phyloP scores from a whole-genome alignment of 495 filamentous ascomycete genomes.

The Podospora pseudopauciseta region DNA sequence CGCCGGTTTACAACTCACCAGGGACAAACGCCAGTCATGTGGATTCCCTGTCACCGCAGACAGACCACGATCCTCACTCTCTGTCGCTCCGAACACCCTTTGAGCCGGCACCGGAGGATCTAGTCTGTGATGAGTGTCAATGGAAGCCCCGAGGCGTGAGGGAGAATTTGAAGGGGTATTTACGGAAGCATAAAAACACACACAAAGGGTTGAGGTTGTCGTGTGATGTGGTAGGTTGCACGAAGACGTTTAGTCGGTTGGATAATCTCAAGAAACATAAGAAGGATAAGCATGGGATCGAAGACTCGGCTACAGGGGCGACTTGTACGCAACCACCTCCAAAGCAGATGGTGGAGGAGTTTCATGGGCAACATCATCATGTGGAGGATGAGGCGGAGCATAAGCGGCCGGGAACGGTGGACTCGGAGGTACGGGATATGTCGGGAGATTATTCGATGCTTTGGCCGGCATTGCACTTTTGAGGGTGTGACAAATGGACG shows the following conservation, averaged over 20 bases:
- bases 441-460: constrained; percentile 34
- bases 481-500: background rate
- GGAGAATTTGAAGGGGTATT: constrained; percentile 38
- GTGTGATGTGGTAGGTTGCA: constrained; percentile 35
- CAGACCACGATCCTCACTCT: constrained; percentile 15
- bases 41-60: constrained; percentile 18
- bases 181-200: constrained; percentile 40
- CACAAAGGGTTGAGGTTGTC: constrained; percentile 34
- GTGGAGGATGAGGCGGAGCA: constrained; percentile 18
- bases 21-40: constrained; percentile 13
- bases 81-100: background rate
- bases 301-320: constrained; percentile 23
- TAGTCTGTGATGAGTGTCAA: constrained; percentile 37
- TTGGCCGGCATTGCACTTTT: constrained; percentile 36
- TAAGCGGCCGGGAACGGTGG: constrained; percentile 21
- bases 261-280: constrained; percentile 45
- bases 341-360: constrained; percentile 22
- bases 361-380: constrained; percentile 16
- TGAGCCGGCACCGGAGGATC: constrained; percentile 24
- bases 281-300: constrained; percentile 38
- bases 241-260: constrained; percentile 40
- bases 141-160: constrained; percentile 38
- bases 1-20: constrained; percentile 17
- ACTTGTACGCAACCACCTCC: constrained; percentile 6
- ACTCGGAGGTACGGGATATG: constrained; percentile 21